Evolutionary conservation across 805 yeast genomes (phyloP), one percentile per base, ranked within the genome.

Genomic region (Barnettozyma populi): DNA sequence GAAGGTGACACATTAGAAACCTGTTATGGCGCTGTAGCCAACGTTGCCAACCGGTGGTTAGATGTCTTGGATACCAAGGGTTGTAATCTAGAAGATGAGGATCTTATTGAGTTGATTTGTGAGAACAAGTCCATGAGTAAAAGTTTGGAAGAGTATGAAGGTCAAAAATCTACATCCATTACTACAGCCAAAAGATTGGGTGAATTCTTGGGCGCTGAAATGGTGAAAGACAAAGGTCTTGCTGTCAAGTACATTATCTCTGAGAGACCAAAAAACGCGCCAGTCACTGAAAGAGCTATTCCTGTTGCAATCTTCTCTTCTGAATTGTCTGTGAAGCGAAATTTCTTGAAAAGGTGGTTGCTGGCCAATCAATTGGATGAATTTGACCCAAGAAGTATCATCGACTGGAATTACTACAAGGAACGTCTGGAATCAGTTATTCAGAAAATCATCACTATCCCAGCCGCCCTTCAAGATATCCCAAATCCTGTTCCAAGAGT

Each of bases 261-360:
- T 51, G 79, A 80, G 42, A 80, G 78, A 54, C 99, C 99, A 1
- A 58, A 75, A 19, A 84, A 84, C 38, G 84, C 95, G 1, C 96
- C 99, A 0, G 90, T 90, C 27, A 89, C 99, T 0, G 98, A 92
- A 60, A 76, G 99, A 55, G 99, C 99, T 0, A 75, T 94, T 40
- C 99, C 99, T 0, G 96, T 95, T 6, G 94, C 97, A 0, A 90
- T 94, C 18, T 95, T 94, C 62, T 85, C 96, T 0, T 84, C 97
- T 0, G 97, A 90, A 27, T 57, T 72, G 10, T 62, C 73, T 3
- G 84, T 85, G 45, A 90, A 89, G 63, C 76, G 82, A 50, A 76
- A 76, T 38, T 94, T 79, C 60, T 67, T 94, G 60, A 78, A 90
- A 57, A 82, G 87, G 58, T 94, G 99, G 99, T 72, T 90, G 35